Conservation (phyloP, 257 asterid species). For the Cinchona pubescens region DNA sequence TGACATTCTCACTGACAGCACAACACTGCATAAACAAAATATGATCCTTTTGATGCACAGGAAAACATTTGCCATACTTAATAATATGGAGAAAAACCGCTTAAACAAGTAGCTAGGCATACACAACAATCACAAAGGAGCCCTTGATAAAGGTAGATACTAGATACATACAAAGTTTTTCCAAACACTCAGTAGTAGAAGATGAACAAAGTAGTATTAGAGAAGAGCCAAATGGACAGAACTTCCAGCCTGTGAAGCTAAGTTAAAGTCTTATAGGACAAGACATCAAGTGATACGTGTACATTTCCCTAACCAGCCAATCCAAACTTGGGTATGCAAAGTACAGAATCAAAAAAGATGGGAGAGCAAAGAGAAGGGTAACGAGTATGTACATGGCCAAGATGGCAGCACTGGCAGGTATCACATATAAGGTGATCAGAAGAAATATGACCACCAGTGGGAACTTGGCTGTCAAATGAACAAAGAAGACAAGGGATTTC, state of each 20-base stretch:
- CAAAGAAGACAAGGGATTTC: slow-evolving; percentile 62
- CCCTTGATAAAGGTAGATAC: neutral
- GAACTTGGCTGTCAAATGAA: slow-evolving; percentile 80
- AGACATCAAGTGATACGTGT: slow-evolving; percentile 48
- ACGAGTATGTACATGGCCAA: slow-evolving; percentile 74
- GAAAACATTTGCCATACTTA: neutral
- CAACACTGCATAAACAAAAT: neutral
- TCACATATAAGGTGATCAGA: slow-evolving; percentile 62
- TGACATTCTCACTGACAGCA: neutral
- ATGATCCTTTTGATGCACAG: neutral
- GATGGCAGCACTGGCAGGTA: slow-evolving; percentile 90
- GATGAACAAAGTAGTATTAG: neutral
- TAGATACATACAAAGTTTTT: neutral
- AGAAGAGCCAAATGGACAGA: neutral
- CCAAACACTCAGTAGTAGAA: neutral
- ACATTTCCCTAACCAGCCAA: slow-evolving; percentile 95
- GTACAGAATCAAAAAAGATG: slow-evolving; percentile 78
- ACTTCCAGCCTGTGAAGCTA: neutral
- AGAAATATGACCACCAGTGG: slow-evolving; percentile 77
- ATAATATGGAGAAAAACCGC: neutral
- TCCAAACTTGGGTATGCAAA: slow-evolving; percentile 93
- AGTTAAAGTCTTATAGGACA: neutral
- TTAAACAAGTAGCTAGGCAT: neutral
- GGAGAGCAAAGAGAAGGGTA: slow-evolving; percentile 72
- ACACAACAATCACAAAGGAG: neutral